These are phyloP conservation scores for Talaromyces stipitatus DNA, from an alignment of 495 filamentous ascomycete genomes.

Conservation along the genomic window DNA sequence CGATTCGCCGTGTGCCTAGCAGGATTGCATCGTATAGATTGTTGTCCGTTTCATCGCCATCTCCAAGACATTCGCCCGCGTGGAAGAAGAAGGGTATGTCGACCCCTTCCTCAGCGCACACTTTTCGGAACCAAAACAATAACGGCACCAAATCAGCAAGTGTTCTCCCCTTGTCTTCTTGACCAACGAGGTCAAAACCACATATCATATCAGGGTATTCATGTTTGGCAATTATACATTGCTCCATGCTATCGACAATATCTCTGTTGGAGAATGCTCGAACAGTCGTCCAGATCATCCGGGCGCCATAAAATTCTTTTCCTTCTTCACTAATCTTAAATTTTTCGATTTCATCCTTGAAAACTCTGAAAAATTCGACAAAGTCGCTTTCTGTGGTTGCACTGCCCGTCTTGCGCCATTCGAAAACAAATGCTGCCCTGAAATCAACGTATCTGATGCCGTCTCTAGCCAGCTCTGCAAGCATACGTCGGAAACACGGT, in stretches of 20 bases:
- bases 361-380: conserved; percentile 55
- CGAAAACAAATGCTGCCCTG: conserved; percentile 51
- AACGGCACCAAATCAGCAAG: conserved; percentile 72
- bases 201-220: conserved; percentile 72
- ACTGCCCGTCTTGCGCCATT: conserved; percentile 50
- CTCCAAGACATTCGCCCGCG: conserved; percentile 76
- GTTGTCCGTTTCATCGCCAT: conserved; percentile 66
- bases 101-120: conserved; percentile 67
- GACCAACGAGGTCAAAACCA: conserved; percentile 83
- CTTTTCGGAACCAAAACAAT: conserved; percentile 87
- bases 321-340: conserved; percentile 69
- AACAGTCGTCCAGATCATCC: conserved; percentile 81
- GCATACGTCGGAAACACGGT: conserved; percentile 58
- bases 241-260: conserved; percentile 72
- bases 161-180: conserved; percentile 71
- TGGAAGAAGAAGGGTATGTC: conserved; percentile 96
- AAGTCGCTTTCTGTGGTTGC: conserved; percentile 56
- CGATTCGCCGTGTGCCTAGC: conserved; percentile 80
- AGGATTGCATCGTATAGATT: conserved; percentile 89
- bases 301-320: conserved; percentile 69
- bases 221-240: conserved; percentile 73
- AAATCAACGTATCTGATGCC: conserved; percentile 75
- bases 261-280: conserved; percentile 52
- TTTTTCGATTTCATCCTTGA: conserved; percentile 69
- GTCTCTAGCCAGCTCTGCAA: conserved; percentile 62